These are phyloP conservation scores for Tagetes patula DNA, from an alignment of 129 eudicot genomes.

Conservation along the genomic window DNA sequence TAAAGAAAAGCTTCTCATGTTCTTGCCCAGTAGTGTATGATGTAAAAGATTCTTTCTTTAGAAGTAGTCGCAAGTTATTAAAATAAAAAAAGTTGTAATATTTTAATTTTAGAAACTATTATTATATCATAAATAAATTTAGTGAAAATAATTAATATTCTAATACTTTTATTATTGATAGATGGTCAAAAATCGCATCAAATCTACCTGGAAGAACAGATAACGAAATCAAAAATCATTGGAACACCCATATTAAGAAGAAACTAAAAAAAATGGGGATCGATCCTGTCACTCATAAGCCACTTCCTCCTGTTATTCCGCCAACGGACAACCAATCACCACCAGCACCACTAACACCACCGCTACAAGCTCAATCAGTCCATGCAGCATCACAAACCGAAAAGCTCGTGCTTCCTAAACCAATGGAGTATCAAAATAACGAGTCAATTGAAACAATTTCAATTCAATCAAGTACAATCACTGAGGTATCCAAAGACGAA, in stretches of 20 bases:
- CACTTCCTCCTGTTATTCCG: slow-evolving; percentile 36
- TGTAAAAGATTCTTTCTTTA: slow-evolving; percentile 22
- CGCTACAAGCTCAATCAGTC: neutral
- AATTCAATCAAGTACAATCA: slow-evolving; percentile 33
- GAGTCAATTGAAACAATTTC: slow-evolving; percentile 18
- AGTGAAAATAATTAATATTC: neutral
- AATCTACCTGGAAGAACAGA: slow-evolving; percentile 89
- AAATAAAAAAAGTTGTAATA: too few relatives aligned
- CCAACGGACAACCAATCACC: slow-evolving; percentile 16
- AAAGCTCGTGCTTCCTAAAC: neutral
- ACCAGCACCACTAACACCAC: neutral
- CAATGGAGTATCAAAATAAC: neutral
- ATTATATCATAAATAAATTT: neutral
- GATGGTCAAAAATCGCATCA: slow-evolving; percentile 95
- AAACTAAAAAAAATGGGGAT: slow-evolving; percentile 84
- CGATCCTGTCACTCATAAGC: slow-evolving; percentile 83
- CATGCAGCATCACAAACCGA: slow-evolving; percentile 4
- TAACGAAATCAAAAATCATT: slow-evolving; percentile 85
- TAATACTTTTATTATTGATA: slow-evolving; percentile 17
- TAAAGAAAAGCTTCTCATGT: slow-evolving; percentile 22
- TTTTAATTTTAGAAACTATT: neutral
- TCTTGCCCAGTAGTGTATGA: slow-evolving; percentile 22
- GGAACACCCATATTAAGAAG: slow-evolving; percentile 90
- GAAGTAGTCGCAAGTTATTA: neutral
- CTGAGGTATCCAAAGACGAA: slow-evolving; percentile 31